These are phyloP conservation scores for Stenocarpella maydis DNA, from an alignment of 2,329 filamentous ascomycete genomes.

Conservation along the genomic window DNA sequence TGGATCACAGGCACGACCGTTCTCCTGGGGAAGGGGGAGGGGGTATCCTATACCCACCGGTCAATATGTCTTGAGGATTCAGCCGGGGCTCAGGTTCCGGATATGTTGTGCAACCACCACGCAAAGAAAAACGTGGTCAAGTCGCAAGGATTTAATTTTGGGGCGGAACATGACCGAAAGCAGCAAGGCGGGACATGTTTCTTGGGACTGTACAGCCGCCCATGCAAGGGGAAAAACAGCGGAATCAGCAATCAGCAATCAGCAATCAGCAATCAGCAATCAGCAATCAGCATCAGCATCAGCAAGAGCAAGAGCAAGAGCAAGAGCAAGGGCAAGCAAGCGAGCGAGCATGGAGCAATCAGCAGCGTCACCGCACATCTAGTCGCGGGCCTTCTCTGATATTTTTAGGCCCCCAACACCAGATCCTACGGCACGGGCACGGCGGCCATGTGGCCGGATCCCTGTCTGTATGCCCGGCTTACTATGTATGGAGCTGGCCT, in stretches of 20 bases:
- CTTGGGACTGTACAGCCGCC: slow-evolving; percentile 17
- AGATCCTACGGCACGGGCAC: slow-evolving; percentile 17
- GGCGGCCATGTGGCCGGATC: slow-evolving; percentile 27
- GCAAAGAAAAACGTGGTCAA: slow-evolving; percentile 28
- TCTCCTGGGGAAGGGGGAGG: neutral
- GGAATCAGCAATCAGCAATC: slow-evolving; percentile 7
- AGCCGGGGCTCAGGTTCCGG: slow-evolving; percentile 17
- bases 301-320: slow-evolving; percentile 12
- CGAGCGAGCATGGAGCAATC: neutral
- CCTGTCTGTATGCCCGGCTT: slow-evolving; percentile 26
- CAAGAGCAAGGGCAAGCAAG: neutral
- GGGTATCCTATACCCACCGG: neutral
- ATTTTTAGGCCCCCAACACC: slow-evolving; percentile 33
- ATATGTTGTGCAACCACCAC: slow-evolving; percentile 23
- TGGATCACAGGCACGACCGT: neutral
- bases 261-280: too few relatives aligned
- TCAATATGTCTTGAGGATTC: neutral
- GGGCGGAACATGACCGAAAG: slow-evolving; percentile 22
- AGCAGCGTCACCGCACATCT: neutral
- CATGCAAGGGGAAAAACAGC: slow-evolving; percentile 23
- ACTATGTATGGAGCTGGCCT: neutral
- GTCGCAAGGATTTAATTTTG: slow-evolving; percentile 1
- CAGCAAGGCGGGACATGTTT: slow-evolving; percentile 12
- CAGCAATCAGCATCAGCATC: neutral
- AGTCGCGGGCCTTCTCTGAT: slow-evolving; percentile 13